Percentiles rank a stretch among this genome's conserved stretches.
phyloP scores from a whole-genome alignment of 495 filamentous ascomycete species.

The Talaromyces adpressus region DNA sequence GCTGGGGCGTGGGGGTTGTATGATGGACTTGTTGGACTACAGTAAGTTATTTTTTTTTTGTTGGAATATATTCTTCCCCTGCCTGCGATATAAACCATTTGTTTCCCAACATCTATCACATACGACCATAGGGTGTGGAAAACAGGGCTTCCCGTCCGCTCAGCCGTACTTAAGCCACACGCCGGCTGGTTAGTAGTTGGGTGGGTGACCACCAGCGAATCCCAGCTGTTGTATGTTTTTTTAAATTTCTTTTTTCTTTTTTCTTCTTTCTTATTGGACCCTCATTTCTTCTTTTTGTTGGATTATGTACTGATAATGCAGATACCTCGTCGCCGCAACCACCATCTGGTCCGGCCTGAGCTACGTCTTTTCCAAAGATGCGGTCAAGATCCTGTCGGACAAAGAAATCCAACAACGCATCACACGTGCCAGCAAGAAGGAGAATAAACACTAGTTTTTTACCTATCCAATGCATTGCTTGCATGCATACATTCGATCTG shows the following conservation, averaged over 20 bases:
- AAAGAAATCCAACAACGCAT: slow-evolving; percentile 1
- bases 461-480: neutral
- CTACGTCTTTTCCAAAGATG: slow-evolving; percentile 75
- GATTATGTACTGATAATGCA: slow-evolving; percentile 6
- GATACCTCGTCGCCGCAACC: slow-evolving; percentile 67
- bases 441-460: neutral
- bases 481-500: neutral
- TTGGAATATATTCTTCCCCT: neutral
- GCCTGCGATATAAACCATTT: slow-evolving; percentile 12
- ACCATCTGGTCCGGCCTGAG: slow-evolving; percentile 80
- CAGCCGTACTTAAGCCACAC: slow-evolving; percentile 35
- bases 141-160: slow-evolving; percentile 36
- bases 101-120: slow-evolving; percentile 8
- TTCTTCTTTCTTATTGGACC: neutral
- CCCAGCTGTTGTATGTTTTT: slow-evolving; percentile 32
- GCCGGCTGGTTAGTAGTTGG: slow-evolving; percentile 33
- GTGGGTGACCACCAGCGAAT: slow-evolving; percentile 33
- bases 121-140: slow-evolving; percentile 34
- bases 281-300: neutral
- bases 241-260: slow-evolving; percentile 10
- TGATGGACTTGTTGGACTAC: slow-evolving; percentile 53
- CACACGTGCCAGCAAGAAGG: neutral
- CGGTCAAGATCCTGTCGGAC: slow-evolving; percentile 60
- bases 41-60: slow-evolving; percentile 49
- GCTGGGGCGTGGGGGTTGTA: slow-evolving; percentile 43